A percentile compares a stretch with the other conserved stretches of the same genome.
Conservation (phyloP, 140 eudicot species). For the Eryngium alpinum region DNA sequence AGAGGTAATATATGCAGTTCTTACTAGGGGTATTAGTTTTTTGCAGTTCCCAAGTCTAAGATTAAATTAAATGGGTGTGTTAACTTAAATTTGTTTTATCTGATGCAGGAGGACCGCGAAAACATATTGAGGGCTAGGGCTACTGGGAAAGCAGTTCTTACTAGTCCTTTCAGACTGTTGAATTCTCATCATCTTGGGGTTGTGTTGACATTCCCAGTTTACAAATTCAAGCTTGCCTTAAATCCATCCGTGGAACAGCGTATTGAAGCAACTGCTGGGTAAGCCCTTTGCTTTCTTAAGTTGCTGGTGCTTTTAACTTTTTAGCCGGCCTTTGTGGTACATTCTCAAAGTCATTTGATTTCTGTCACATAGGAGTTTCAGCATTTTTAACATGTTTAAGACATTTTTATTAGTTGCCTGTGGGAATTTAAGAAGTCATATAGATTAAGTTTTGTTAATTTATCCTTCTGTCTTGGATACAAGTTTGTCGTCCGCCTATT, state of each 20-base stretch:
- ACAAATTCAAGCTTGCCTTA: conserved; percentile 57
- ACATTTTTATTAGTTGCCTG: not conserved
- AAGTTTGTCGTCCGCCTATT: not conserved
- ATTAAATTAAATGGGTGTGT: too few relatives aligned
- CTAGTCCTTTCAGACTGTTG: conserved; percentile 66
- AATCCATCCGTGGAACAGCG: conserved; percentile 66
- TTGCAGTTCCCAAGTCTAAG: too few relatives aligned
- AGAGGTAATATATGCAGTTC: conserved; percentile 50
- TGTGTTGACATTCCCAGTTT: conserved; percentile 81
- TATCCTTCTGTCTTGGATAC: not conserved
- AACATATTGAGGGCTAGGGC: conserved; percentile 85
- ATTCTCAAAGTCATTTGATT: not conserved
- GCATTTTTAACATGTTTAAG: not conserved
- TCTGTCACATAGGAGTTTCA: not conserved
- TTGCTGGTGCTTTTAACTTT: not conserved
- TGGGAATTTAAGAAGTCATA: not conserved
- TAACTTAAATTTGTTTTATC: not conserved
- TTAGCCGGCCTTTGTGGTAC: too few relatives aligned
- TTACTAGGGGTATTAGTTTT: not conserved
- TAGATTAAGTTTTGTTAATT: not conserved
- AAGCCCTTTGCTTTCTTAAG: conserved; percentile 11
- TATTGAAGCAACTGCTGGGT: conserved; percentile 78
- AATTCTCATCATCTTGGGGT: conserved; percentile 92
- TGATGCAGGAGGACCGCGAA: conserved; percentile 70
- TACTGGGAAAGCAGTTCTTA: conserved; percentile 91